A percentile compares a stretch with the other conserved stretches of the same genome.
Conservation (phyloP, 352 stramenopile genomes). For the Phytophthora vignae region DNA sequence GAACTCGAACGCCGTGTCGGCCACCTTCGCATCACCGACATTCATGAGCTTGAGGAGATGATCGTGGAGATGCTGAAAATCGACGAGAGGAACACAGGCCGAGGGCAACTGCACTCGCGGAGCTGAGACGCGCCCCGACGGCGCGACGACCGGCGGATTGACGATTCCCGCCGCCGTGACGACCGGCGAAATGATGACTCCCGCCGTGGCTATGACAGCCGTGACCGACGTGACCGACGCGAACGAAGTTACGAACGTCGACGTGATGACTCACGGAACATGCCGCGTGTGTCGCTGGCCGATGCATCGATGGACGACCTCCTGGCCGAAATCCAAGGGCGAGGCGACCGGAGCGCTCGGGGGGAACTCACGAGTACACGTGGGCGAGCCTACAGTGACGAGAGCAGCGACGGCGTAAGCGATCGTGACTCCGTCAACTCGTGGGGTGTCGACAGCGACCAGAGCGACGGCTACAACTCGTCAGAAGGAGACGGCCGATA, state of each 20-base stretch:
- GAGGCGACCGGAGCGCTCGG: not conserved
- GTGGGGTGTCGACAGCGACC: no score
- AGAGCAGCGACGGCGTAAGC: not conserved
- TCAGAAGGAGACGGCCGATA: not conserved
- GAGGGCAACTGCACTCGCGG: no score
- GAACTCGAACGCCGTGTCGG: no score
- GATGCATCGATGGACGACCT: not conserved
- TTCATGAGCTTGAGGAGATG: no score
- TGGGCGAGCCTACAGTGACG: not conserved
- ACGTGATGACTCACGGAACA: not conserved
- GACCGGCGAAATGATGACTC: no score
- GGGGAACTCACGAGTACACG: not conserved
- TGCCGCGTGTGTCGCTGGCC: not conserved
- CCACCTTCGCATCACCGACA: no score
- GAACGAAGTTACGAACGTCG: not conserved
- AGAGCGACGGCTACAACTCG: not conserved
- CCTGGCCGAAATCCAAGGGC: not conserved
- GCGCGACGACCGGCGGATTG: no score
- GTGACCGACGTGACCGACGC: not conserved
- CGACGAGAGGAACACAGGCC: no score
- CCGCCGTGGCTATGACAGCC: no score
- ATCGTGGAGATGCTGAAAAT: no score
- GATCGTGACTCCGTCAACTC: not conserved
- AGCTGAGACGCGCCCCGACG: no score
- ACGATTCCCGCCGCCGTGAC: no score